Conservation (phyloP, 2,329 filamentous ascomycete species). For the Claviceps sp. region DNA sequence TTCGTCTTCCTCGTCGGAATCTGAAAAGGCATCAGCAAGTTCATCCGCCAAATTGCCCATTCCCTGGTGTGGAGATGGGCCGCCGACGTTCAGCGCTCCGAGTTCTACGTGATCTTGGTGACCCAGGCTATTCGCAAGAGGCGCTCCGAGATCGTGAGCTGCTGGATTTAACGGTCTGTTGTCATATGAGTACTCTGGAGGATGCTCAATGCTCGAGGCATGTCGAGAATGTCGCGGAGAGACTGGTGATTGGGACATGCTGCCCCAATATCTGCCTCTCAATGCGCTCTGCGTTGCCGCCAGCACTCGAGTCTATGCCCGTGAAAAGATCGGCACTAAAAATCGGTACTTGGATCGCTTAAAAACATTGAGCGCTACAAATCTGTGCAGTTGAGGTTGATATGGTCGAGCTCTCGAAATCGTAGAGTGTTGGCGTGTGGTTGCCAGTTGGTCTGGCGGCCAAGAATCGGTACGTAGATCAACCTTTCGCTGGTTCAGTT, state of each 20-base stretch:
- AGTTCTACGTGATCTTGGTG: constrained; percentile 35
- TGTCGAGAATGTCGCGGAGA: constrained; percentile 48
- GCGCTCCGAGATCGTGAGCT: constrained; percentile 34
- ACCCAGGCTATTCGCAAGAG: constrained; percentile 34
- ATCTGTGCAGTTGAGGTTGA: neutral
- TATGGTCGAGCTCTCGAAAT: neutral
- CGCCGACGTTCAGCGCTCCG: constrained; percentile 29
- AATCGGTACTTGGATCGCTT: neutral
- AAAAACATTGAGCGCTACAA: neutral
- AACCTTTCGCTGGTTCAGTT: neutral
- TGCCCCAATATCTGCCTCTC: neutral
- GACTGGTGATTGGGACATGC: constrained; percentile 4
- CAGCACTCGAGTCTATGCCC: neutral
- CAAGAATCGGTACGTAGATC: neutral
- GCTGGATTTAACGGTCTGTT: constrained; percentile 39
- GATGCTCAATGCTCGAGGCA: constrained; percentile 40
- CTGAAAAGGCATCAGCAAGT: constrained; percentile 58
- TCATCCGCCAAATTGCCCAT: constrained; percentile 73
- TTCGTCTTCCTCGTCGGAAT: constrained; percentile 51
- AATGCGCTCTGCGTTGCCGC: neutral
- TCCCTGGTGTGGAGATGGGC: constrained; percentile 35
- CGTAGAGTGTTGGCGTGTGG: neutral
- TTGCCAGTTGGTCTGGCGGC: neutral
- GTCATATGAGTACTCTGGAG: constrained; percentile 29
- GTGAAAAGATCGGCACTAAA: neutral